Base-by-base conservation (phyloP, 192 early-diverging fungal species). In the Phycomyces nitens region DNA sequence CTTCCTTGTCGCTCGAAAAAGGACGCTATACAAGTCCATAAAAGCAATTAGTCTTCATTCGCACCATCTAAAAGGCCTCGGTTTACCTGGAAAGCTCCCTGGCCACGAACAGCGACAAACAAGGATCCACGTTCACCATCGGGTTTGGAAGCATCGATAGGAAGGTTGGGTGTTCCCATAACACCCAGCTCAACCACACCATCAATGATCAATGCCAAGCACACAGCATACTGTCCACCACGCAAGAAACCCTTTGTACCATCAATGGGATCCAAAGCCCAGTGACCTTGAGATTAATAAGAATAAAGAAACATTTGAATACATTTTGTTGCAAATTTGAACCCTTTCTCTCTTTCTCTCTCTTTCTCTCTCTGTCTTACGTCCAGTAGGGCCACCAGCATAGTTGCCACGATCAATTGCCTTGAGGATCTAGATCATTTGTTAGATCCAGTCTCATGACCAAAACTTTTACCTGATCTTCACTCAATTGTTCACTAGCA, bases 231-330 rank as follows among this genome's bases (percentile, higher is more conserved):
- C 80, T 99, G 97, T 70, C 94, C 95, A 58, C 96, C 95, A 53
- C 97, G 84, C 72, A 99, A 75, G 68, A 99, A 99, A 21, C 97
- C 97, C 73, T 96, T 97, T 26, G 97, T 99, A n/a, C 97, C 97
- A 75, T 99, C 95, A 74, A 91, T 86, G 11, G 91, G 91, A 69
- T 92, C 91, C 41, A 92, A 80, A n/a, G 89, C 86, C 91, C 91
- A 92, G 67, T 82, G 78, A 44, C 71, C 71, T 72, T 40, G 53
- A 11, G 18, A 38, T 43, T 43, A n/a, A n/a, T n/a, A n/a, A n/a
- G 39, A 41, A 18, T 44, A 18, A 59, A 34, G 1, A n/a, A n/a
- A n/a, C n/a, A n/a, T n/a, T n/a, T n/a, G n/a, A n/a, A n/a, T n/a
- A n/a, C n/a, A n/a, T n/a, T n/a, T n/a, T n/a, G n/a, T n/a, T n/a